A percentile compares a stretch with the other conserved stretches of the same genome.
Conservation (phyloP, 2,329 filamentous ascomycete species). For the Aulographum hederae region DNA sequence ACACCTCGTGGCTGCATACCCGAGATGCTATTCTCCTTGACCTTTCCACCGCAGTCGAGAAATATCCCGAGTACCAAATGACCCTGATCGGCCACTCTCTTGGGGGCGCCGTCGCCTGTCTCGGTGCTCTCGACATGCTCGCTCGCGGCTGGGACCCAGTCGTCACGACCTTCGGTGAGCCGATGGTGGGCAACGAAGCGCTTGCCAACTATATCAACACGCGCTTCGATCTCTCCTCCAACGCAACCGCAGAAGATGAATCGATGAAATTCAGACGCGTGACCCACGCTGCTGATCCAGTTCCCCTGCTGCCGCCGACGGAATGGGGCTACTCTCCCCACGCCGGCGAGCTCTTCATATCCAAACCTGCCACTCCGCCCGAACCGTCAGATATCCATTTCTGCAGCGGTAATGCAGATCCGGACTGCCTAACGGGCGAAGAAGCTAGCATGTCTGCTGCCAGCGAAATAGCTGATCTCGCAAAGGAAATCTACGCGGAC, state of each 20-base stretch:
- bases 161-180: conserved; percentile 88
- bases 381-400: conserved; percentile 46
- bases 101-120: conserved; percentile 75
- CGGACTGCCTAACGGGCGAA: conserved; percentile 48
- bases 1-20: conserved; percentile 65
- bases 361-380: conserved; percentile 51
- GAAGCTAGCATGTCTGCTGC: conserved; percentile 16
- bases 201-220: conserved; percentile 35
- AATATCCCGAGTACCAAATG: conserved; percentile 54
- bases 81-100: conserved; percentile 80
- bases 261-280: conserved; percentile 47
- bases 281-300: conserved; percentile 73
- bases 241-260: conserved; percentile 7
- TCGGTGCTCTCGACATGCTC: conserved; percentile 74
- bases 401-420: conserved; percentile 57
- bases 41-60: conserved; percentile 37
- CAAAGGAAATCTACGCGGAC: background rate
- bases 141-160: conserved; percentile 56
- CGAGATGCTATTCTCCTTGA: conserved; percentile 49
- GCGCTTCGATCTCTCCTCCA: conserved; percentile 22
- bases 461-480: conserved; percentile 4
- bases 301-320: conserved; percentile 66
- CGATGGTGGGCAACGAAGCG: conserved; percentile 38
- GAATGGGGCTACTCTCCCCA: conserved; percentile 85
- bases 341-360: conserved; percentile 74